phyloP scores from a whole-genome alignment of 2,329 filamentous ascomycete species.

The Phialemonium atrogriseum region DNA sequence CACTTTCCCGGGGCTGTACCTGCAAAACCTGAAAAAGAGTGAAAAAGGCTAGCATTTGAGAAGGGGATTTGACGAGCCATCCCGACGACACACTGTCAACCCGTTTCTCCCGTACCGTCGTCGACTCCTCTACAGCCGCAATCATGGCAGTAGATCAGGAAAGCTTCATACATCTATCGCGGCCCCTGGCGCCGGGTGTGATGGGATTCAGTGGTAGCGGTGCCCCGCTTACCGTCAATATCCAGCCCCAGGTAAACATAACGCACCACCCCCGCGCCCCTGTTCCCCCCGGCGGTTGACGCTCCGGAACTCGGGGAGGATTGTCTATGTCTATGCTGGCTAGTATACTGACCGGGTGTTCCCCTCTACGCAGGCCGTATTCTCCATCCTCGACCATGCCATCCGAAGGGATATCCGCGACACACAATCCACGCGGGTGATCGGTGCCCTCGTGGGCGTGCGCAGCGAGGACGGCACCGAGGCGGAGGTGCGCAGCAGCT shows the following conservation, averaged over 20 bases:
- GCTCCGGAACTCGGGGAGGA: too few relatives aligned
- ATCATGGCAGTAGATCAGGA: constrained; percentile 75
- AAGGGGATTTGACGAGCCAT: constrained; percentile 13
- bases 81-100: constrained; percentile 1
- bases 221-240: constrained; percentile 84
- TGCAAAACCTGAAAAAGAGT: constrained; percentile 28
- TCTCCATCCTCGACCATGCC: constrained; percentile 88
- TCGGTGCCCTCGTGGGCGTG: constrained; percentile 87
- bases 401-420: constrained; percentile 69
- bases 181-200: constrained; percentile 77
- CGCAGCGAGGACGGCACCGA: constrained; percentile 95
- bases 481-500: constrained; percentile 91
- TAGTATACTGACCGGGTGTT: too few relatives aligned
- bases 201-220: constrained; percentile 77
- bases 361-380: constrained; percentile 43
- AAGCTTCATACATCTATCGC: constrained; percentile 88
- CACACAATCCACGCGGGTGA: constrained; percentile 87
- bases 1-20: constrained; percentile 19
- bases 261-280: constrained; percentile 4
- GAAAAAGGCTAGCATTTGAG: constrained; percentile 12
- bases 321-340: too few relatives aligned
- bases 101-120: neutral
- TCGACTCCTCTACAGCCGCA: constrained; percentile 22
- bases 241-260: constrained; percentile 80
- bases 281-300: too few relatives aligned